These are phyloP conservation scores for Cryptococcus hybrid DNA, from an alignment of 1,284 basidiomycete genomes.

Conservation along the genomic window DNA sequence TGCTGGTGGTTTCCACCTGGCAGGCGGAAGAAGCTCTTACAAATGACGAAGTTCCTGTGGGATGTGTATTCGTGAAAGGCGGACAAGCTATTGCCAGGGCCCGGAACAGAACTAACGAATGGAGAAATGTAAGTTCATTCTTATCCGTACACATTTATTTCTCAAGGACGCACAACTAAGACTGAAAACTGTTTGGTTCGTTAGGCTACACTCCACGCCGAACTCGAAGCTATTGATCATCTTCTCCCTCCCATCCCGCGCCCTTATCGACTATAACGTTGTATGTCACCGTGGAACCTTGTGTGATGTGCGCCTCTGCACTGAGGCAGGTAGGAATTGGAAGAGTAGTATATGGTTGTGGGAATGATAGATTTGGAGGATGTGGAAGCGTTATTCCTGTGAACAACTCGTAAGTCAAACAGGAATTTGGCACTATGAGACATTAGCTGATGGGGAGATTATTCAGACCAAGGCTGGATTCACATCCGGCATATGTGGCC, in stretches of 20 bases:
- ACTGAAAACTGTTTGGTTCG: not conserved
- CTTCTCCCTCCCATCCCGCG: slow-evolving; percentile 64
- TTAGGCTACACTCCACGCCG: slow-evolving; percentile 94
- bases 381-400: slow-evolving; percentile 93
- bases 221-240: slow-evolving; percentile 92
- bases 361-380: slow-evolving; percentile 95
- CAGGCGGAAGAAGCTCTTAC: slow-evolving; percentile 71
- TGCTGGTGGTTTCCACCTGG: not conserved
- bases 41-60: slow-evolving; percentile 90
- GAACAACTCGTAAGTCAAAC: slow-evolving; percentile 63
- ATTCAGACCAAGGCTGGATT: slow-evolving; percentile 56
- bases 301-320: slow-evolving; percentile 98
- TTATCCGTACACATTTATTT: not conserved
- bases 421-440: not conserved
- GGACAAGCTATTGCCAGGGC: slow-evolving; percentile 75
- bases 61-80: slow-evolving; percentile 89
- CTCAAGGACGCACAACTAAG: not conserved
- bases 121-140: slow-evolving; percentile 67
- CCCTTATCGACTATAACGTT: slow-evolving; percentile 78
- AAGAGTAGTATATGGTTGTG: slow-evolving; percentile 89
- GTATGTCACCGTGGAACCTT: slow-evolving; percentile 99
- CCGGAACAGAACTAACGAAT: slow-evolving; percentile 92
- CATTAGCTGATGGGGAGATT: not conserved
- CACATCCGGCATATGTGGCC: slow-evolving; percentile 72
- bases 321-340: slow-evolving; percentile 90